Evolutionary conservation across 2,329 filamentous ascomycete species (phyloP), one percentile per base, ranked within the genome.

Genomic region (Helotiales sp.): DNA sequence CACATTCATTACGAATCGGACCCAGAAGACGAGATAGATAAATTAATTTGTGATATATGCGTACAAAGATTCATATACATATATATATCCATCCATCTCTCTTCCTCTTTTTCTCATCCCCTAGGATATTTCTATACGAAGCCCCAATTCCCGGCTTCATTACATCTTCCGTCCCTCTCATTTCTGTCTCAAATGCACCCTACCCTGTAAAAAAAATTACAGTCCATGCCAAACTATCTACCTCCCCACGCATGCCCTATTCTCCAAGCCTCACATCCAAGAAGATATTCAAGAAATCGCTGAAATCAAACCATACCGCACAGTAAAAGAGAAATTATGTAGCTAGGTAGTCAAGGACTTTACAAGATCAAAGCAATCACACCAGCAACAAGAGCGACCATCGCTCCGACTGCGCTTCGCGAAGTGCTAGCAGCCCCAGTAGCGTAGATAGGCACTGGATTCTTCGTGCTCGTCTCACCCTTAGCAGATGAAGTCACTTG

Each of bases 361-460:
- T 70, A 70, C 40, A 70, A 45, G 20, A 69, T 57, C 47, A 71
- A 59, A 28, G 60, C 58, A 60, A 64, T 47, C 20, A 55, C 59
- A 32, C 52, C 67, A 58, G 60, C 65, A 57, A 61, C 55, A 24
- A 60, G 47, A 37, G 58, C 65, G 37, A 64, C 22, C n/a, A 70
- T 26, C 0, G 45, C 30, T 13, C 65, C 47, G 24, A 64, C 32
- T 13, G 65, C 63, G 10, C 63, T 61, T 17, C 62, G 47, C 5
- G 65, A 54, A 22, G 68, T 71, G 61, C 64, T 68, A 2, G 63
- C 72, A 45, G 70, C 64, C 32, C 67, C 65, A 3, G 63, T 68
- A 43, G 63, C 61, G 50, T 55, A 58, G 22, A 57, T 62, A 7
- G 66, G 40, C n/a, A 45, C 34, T 28, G 65, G 43, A 40, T 28